Percentiles rank a stretch among this genome's conserved stretches.
Evolutionary conservation across 495 filamentous ascomycete species (phyloP).

Genomic region (Melanomma pulvis-pyrius): DNA sequence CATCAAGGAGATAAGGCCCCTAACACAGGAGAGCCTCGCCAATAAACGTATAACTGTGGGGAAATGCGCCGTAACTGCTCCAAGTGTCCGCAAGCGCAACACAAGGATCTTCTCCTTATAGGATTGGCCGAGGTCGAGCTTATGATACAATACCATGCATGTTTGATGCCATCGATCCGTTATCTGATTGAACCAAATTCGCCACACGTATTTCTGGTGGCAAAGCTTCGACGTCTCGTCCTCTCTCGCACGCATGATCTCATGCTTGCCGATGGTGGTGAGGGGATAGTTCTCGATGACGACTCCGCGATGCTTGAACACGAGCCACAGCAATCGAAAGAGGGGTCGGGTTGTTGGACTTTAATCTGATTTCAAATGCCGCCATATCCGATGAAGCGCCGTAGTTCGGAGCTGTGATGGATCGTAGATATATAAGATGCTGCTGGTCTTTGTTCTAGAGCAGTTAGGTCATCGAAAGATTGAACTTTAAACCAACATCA

Average conservation of each 20-base stretch:
- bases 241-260: background rate
- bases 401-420: background rate
- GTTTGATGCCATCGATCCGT: conserved; percentile 11
- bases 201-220: background rate
- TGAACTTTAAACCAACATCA: conserved; percentile 15
- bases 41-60: conserved; percentile 1
- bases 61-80: background rate
- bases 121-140: background rate
- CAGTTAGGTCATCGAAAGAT: background rate
- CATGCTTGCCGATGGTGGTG: background rate
- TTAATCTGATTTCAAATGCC: conserved; percentile 9
- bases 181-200: conserved; percentile 9
- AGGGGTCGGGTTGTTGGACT: conserved; percentile 19
- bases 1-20: conserved; percentile 9
- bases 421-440: conserved; percentile 7
- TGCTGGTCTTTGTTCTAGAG: background rate
- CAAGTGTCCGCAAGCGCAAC: background rate
- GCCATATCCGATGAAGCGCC: conserved; percentile 8
- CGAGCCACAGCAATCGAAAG: background rate
- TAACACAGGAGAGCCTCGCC: background rate
- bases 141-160: conserved; percentile 27
- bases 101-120: background rate
- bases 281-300: background rate
- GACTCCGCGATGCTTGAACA: background rate
- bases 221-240: background rate